Evolutionary conservation across 495 filamentous ascomycete genomes (phyloP).

Genomic region (Aspergillus heteromorphus): DNA sequence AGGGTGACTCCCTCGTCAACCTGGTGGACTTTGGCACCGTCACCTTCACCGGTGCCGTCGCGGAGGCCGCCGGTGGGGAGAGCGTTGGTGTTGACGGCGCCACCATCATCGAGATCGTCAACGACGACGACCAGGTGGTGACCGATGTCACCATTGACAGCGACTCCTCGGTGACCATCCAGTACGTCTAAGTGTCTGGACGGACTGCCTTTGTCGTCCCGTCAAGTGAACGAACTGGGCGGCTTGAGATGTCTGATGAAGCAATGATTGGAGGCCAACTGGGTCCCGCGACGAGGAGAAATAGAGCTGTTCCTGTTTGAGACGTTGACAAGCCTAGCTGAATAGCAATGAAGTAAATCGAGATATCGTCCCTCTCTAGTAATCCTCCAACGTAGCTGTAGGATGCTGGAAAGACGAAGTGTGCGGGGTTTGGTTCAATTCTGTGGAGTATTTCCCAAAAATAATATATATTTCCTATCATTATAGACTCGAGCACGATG

Average conservation of each 20-base stretch:
- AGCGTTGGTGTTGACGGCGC: constrained; percentile 27
- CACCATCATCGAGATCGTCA: constrained; percentile 38
- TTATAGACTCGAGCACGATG: too few relatives aligned
- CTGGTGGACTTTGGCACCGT: constrained; percentile 47
- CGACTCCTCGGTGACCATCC: constrained; percentile 15
- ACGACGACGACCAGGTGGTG: constrained; percentile 30
- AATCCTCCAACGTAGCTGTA: too few relatives aligned
- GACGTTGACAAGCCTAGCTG: too few relatives aligned
- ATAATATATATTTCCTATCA: too few relatives aligned
- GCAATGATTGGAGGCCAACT: neutral
- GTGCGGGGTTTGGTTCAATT: too few relatives aligned
- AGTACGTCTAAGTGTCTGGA: constrained; percentile 5
- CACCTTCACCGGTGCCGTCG: constrained; percentile 31
- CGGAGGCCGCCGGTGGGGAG: constrained; percentile 17
- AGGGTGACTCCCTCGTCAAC: constrained; percentile 31
- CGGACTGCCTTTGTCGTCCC: neutral
- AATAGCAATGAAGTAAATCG: too few relatives aligned
- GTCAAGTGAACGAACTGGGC: neutral
- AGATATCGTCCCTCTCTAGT: too few relatives aligned
- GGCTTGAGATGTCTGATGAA: neutral
- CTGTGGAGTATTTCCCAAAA: too few relatives aligned
- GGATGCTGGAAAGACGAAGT: too few relatives aligned
- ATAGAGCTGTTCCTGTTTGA: too few relatives aligned
- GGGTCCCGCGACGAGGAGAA: too few relatives aligned
- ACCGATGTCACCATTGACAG: constrained; percentile 32